Conservation (phyloP, 306 rosid species). For the Sicyos edulis region DNA sequence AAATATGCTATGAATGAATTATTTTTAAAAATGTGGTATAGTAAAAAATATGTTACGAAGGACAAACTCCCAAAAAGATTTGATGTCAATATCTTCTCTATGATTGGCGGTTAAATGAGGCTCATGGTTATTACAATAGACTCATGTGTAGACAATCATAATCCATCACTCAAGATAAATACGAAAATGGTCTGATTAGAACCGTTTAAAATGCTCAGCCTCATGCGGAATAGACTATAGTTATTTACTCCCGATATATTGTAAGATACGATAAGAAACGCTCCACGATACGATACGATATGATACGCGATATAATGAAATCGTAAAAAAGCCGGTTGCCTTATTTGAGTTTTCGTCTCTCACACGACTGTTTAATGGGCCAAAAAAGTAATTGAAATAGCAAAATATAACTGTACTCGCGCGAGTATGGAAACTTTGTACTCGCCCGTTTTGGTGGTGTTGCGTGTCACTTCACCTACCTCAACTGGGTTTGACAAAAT, state of each 20-base stretch:
- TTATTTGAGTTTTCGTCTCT: conserved; percentile 41
- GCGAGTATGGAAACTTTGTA: conserved; percentile 4
- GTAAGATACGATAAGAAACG: not conserved
- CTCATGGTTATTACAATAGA: not conserved
- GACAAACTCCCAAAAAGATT: too few species aligned
- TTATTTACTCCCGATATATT: too few species aligned
- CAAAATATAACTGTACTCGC: conserved; percentile 16
- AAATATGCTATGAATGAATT: too few species aligned
- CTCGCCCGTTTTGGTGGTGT: conserved; percentile 22
- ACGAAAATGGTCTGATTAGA: too few species aligned
- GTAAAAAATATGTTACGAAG: too few species aligned
- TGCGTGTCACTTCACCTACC: conserved; percentile 2
- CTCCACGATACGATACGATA: conserved; percentile 23
- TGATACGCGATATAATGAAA: not conserved
- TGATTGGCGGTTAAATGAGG: not conserved
- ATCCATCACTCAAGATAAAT: conserved; percentile 32
- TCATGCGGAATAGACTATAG: conserved; percentile 50
- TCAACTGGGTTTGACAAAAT: not conserved
- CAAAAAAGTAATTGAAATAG: conserved; percentile 21
- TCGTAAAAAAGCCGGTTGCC: not conserved
- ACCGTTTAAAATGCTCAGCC: conserved; percentile 64
- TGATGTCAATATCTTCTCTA: not conserved
- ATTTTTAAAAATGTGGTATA: too few species aligned
- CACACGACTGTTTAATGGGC: conserved; percentile 41
- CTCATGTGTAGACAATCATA: conserved; percentile 30